A percentile compares a stretch with the other conserved stretches of the same genome.
phyloP scores from a whole-genome alignment of 768 basidiomycete genomes.

The Tricholoma sp. region DNA sequence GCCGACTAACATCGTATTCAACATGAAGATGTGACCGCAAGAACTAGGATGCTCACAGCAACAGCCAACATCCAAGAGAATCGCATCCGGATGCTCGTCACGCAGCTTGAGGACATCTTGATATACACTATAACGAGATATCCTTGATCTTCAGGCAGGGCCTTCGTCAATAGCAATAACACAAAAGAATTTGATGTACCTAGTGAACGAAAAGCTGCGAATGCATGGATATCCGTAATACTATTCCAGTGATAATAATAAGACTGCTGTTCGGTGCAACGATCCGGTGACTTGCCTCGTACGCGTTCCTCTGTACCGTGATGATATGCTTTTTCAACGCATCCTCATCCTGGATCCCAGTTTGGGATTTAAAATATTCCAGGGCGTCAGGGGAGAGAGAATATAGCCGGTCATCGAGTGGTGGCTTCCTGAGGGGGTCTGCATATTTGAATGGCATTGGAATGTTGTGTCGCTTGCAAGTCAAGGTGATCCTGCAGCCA shows the following conservation, averaged over 20 bases:
- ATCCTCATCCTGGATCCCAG: constrained; percentile 23
- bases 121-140: constrained; percentile 24
- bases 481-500: no score
- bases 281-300: constrained; percentile 13
- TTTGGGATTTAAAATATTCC: constrained; percentile 23
- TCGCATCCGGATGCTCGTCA: constrained; percentile 13
- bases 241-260: constrained; percentile 8
- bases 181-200: constrained; percentile 7
- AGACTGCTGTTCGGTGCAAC: background rate
- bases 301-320: constrained; percentile 25
- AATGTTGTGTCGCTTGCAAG: background rate
- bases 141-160: constrained; percentile 17
- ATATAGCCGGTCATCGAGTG: constrained; percentile 17
- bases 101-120: constrained; percentile 18
- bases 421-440: constrained; percentile 12
- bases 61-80: constrained; percentile 31
- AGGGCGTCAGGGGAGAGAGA: constrained; percentile 18
- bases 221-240: constrained; percentile 28
- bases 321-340: constrained; percentile 28
- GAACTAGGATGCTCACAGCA: constrained; percentile 19
- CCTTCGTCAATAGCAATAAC: background rate
- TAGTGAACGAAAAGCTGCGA: constrained; percentile 23
- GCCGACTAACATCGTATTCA: constrained; percentile 21
- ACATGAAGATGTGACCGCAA: background rate
- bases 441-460: background rate